Base-by-base conservation (phyloP, 768 basidiomycete species). In the Boletellus ananas region DNA sequence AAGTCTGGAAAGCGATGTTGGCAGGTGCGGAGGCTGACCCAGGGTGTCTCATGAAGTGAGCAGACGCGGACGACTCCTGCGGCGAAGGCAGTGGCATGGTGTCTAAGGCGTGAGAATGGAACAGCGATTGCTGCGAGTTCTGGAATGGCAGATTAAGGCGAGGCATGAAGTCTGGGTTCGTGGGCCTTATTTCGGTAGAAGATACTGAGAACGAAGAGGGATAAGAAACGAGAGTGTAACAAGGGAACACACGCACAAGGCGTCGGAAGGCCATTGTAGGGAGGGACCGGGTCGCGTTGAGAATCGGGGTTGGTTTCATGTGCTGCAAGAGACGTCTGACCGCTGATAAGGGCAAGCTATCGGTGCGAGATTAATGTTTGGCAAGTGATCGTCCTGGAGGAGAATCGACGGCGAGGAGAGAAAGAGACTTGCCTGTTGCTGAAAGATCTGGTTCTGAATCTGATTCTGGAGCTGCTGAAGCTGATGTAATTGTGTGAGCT, bases 401-500 rank as follows among this genome's bases (percentile, higher is more conserved):
- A 42, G 36, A 52, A 51, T 45, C 41, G 35, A 47, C 44, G 42
- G 49, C 41, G 18, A 36, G 33, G 39, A 27, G 23, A 35, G 47
- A 45, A 49, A 48, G 42, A 43, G 44, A 63, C 79, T 54, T 49
- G 86, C 91, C 83, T 93, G 91, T 63, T 93, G 90, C 61, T 93
- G 90, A 51, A 92, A 88, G 52, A 91, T 87, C 73, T 90, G 86
- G 50, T 84, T 83, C 64, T 94, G 88, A 50, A 91, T 87, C 70
- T 90, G 86, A 51, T 85, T 84, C 62, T 94, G 88, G 12, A 85
- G 72, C 64, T 87, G 83, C 61, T 86, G 87, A 9, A 87, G 72
- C 64, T 87, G 83, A 54, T 87, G 90, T 3, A 92, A 72, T 64
- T 88, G 87, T 2, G 79, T 78, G 39, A 91, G 74, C 64, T 85